Conservation (phyloP, 768 basidiomycete species). For the Russula virescens region DNA sequence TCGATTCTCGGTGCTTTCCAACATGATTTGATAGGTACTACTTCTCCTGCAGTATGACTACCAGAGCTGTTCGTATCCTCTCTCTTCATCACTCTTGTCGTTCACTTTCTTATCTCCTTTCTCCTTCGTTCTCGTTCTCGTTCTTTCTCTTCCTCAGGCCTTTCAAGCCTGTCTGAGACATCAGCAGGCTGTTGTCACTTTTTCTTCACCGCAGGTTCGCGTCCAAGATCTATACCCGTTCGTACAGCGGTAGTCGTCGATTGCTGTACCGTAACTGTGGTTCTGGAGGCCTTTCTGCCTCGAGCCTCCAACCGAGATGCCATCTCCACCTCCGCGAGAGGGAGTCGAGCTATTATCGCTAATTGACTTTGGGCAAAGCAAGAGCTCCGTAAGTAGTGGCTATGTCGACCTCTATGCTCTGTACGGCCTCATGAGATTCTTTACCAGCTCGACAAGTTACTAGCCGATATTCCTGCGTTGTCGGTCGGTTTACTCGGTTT, state of each 20-base stretch:
- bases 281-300: background rate
- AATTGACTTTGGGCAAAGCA: background rate
- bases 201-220: conserved; percentile 2
- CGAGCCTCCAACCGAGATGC: conserved; percentile 4
- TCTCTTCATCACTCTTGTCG: background rate
- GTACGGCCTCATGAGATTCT: background rate
- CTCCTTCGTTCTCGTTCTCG: background rate
- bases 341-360: background rate
- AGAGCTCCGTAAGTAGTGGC: conserved; percentile 10
- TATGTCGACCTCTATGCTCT: background rate
- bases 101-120: background rate
- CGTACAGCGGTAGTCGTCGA: background rate
- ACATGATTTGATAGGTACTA: background rate
- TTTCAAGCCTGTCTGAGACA: conserved; percentile 9
- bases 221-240: background rate
- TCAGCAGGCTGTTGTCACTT: conserved; percentile 16
- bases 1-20: background rate
- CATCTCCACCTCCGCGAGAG: background rate
- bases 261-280: background rate
- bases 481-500: conserved; percentile 30
- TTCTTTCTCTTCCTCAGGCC: conserved; percentile 1
- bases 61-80: background rate
- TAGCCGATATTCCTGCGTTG: conserved; percentile 29
- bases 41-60: conserved; percentile 4
- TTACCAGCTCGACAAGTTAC: conserved; percentile 23